phyloP scores from a whole-genome alignment of 495 filamentous ascomycete species.

The Lophium mytilinum region DNA sequence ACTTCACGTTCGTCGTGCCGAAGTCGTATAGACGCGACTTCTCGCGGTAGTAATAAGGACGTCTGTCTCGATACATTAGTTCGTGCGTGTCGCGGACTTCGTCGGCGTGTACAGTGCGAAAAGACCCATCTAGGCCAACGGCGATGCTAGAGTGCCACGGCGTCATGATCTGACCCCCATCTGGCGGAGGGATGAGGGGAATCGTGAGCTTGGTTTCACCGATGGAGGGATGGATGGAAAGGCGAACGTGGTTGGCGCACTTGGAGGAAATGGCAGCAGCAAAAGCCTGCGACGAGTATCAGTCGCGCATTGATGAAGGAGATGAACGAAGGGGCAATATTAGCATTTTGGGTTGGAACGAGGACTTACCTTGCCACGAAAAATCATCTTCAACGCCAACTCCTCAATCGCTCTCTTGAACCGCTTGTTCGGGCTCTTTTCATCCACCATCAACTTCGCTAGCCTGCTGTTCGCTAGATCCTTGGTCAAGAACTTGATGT shows the following conservation, averaged over 20 bases:
- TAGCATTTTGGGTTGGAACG: too few relatives aligned
- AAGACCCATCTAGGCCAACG: conserved; percentile 35
- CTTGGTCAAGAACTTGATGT: conserved; percentile 3
- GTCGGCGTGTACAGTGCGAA: conserved; percentile 32
- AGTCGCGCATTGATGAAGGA: not conserved
- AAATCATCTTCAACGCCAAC: conserved; percentile 11
- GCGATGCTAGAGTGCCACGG: conserved; percentile 40
- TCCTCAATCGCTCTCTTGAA: not conserved
- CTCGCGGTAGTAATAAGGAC: conserved; percentile 37
- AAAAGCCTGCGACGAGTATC: not conserved
- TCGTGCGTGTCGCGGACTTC: conserved; percentile 39
- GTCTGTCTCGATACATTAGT: conserved; percentile 35
- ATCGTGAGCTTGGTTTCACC: conserved; percentile 10
- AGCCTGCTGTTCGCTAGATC: conserved; percentile 1
- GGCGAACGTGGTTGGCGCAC: not conserved
- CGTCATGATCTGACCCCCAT: conserved; percentile 26
- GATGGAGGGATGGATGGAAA: conserved; percentile 14
- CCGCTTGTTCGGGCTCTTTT: not conserved
- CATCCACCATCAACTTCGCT: not conserved
- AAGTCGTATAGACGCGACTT: conserved; percentile 34
- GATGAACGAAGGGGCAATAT: too few relatives aligned
- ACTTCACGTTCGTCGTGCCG: conserved; percentile 19
- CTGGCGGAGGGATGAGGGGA: conserved; percentile 27
- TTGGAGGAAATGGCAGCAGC: conserved; percentile 2
- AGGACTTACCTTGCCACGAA: conserved; percentile 1